Evolutionary conservation across 768 basidiomycete species (phyloP).

Genomic region (Paxillus ammoniavirescens): DNA sequence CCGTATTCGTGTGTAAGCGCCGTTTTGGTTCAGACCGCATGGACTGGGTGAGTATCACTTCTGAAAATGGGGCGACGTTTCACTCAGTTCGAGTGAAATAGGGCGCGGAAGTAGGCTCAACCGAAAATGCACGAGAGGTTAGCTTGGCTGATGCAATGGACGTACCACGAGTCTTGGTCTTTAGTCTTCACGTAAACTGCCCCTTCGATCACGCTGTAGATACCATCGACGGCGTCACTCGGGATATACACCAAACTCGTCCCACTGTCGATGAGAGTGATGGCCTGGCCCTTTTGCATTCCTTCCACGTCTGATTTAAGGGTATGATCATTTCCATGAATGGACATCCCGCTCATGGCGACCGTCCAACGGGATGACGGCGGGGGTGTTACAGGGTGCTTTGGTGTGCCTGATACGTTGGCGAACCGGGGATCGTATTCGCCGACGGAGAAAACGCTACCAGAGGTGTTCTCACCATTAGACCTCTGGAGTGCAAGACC

Average conservation of each 20-base stretch:
- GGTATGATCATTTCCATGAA: slow-evolving; percentile 26
- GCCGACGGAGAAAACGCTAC: slow-evolving; percentile 42
- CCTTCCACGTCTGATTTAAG: slow-evolving; percentile 30
- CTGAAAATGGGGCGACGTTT: slow-evolving; percentile 11
- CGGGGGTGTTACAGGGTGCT: slow-evolving; percentile 33
- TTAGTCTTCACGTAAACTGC: slow-evolving; percentile 32
- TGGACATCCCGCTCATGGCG: slow-evolving; percentile 36
- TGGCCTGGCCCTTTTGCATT: slow-evolving; percentile 30
- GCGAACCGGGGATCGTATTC: slow-evolving; percentile 38
- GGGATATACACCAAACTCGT: slow-evolving; percentile 40
- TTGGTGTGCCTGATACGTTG: slow-evolving; percentile 28
- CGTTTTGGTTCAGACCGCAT: neutral
- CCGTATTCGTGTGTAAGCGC: slow-evolving; percentile 37
- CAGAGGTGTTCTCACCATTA: slow-evolving; percentile 34
- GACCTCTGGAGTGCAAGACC: slow-evolving; percentile 42
- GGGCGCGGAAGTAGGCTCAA: neutral
- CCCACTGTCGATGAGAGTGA: slow-evolving; percentile 44
- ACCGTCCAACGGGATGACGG: slow-evolving; percentile 41
- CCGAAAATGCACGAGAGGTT: slow-evolving; percentile 27
- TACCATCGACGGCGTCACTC: slow-evolving; percentile 31
- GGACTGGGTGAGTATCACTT: slow-evolving; percentile 33
- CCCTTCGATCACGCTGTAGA: slow-evolving; percentile 39
- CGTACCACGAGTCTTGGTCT: slow-evolving; percentile 35
- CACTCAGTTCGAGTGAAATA: neutral
- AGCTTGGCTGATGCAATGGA: slow-evolving; percentile 31